phyloP scores from a whole-genome alignment of 345 rosid genomes.

The Capsella bursapastoris region DNA sequence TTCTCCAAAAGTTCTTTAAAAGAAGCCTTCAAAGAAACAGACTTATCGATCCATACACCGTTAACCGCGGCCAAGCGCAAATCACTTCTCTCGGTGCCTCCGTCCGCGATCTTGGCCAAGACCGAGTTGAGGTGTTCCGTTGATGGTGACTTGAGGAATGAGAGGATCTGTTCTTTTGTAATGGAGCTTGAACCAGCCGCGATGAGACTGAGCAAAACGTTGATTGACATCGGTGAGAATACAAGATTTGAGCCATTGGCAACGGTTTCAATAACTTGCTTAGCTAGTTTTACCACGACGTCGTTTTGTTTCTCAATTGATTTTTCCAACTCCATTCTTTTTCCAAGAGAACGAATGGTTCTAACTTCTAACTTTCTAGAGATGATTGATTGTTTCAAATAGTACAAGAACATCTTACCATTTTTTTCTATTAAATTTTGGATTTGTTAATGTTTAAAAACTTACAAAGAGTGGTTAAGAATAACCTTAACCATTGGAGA shows the following conservation, averaged over 20 bases:
- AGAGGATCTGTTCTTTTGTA: slow-evolving; percentile 61
- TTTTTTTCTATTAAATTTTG: too few relatives aligned
- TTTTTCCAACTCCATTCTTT: slow-evolving; percentile 61
- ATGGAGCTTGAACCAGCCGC: slow-evolving; percentile 61
- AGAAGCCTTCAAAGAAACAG: slow-evolving; percentile 55
- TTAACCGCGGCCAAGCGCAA: slow-evolving; percentile 56
- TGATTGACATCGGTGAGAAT: slow-evolving; percentile 73
- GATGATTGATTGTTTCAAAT: too few relatives aligned
- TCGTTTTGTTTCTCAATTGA: slow-evolving; percentile 56
- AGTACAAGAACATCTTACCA: too few relatives aligned
- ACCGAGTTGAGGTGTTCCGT: slow-evolving; percentile 55
- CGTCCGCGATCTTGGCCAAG: slow-evolving; percentile 55
- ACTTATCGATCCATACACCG: slow-evolving; percentile 65
- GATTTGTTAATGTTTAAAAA: too few relatives aligned
- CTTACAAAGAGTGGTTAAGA: too few relatives aligned
- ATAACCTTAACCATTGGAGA: too few relatives aligned
- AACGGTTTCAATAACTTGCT: slow-evolving; percentile 49
- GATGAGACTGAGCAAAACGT: slow-evolving; percentile 62
- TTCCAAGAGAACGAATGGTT: neutral
- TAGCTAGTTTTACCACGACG: slow-evolving; percentile 50
- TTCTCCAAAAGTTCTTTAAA: slow-evolving; percentile 59
- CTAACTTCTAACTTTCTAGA: too few relatives aligned
- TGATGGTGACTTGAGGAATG: slow-evolving; percentile 65
- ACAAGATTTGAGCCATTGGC: slow-evolving; percentile 61
- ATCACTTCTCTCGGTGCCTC: slow-evolving; percentile 59